Evolutionary conservation across 1,284 basidiomycete species (phyloP).

Genomic region (Boletus subluridellus): DNA sequence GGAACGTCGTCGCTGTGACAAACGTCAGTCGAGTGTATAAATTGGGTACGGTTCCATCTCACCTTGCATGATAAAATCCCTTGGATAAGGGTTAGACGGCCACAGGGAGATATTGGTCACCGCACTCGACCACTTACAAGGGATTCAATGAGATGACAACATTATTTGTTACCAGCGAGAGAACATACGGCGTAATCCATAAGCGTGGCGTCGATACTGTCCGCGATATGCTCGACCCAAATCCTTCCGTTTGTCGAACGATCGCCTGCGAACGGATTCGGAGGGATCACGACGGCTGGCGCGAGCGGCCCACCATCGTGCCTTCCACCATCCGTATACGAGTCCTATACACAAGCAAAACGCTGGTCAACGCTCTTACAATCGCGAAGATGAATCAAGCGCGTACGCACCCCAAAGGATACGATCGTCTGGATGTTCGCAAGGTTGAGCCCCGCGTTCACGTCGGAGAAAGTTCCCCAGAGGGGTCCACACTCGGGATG

Average conservation of each 20-base stretch:
- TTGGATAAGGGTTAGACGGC: conserved; percentile 36
- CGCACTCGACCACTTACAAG: conserved; percentile 33
- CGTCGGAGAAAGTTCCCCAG: conserved; percentile 38
- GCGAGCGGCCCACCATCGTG: conserved; percentile 35
- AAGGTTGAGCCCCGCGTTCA: conserved; percentile 44
- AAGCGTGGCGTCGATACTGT: conserved; percentile 22
- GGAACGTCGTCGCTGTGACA: conserved; percentile 24
- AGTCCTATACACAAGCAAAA: conserved; percentile 23
- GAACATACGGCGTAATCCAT: conserved; percentile 28
- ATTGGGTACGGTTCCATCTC: not conserved
- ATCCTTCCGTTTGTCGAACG: conserved; percentile 37
- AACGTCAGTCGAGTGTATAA: not conserved
- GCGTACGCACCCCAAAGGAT: conserved; percentile 42
- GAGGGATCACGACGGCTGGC: conserved; percentile 32
- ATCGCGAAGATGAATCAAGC: not conserved
- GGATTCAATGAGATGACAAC: not conserved
- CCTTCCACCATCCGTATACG: conserved; percentile 35
- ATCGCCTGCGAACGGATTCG: conserved; percentile 34
- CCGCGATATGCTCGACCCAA: conserved; percentile 34
- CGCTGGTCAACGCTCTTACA: not conserved
- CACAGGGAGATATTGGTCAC: conserved; percentile 36
- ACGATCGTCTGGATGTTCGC: conserved; percentile 42
- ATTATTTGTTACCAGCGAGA: not conserved
- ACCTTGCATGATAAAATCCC: conserved; percentile 39
- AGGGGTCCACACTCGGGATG: conserved; percentile 41